These are phyloP conservation scores for Nidularia sp. DNA, from an alignment of 768 basidiomycete genomes.

Conservation along the genomic window DNA sequence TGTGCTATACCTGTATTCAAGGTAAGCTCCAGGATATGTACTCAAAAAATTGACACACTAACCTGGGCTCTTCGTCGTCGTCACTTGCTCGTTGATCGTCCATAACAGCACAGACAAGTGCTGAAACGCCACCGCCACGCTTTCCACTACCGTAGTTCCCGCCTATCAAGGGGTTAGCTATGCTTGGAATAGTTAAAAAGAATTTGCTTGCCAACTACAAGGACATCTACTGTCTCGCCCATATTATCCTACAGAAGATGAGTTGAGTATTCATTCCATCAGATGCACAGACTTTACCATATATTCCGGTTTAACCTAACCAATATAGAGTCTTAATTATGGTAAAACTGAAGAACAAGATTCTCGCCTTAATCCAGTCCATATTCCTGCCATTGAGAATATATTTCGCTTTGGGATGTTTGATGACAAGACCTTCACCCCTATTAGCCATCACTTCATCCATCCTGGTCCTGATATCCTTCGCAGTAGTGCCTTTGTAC, in stretches of 20 bases:
- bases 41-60: constrained; percentile 8
- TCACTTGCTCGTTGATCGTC: constrained; percentile 58
- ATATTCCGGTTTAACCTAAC: constrained; percentile 80
- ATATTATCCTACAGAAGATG: constrained; percentile 68
- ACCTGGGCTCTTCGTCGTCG: constrained; percentile 67
- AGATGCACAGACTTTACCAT: constrained; percentile 45
- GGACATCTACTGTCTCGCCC: constrained; percentile 88
- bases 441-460: constrained; percentile 78
- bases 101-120: constrained; percentile 85
- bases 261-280: not conserved
- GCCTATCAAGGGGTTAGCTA: constrained; percentile 32
- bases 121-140: constrained; percentile 86
- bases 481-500: constrained; percentile 69
- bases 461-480: constrained; percentile 79
- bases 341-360: not conserved
- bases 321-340: not conserved
- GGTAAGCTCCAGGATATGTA: constrained; percentile 1
- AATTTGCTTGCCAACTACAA: constrained; percentile 71
- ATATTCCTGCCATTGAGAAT: constrained; percentile 81
- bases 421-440: constrained; percentile 93
- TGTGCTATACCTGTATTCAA: constrained; percentile 61
- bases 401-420: constrained; percentile 79
- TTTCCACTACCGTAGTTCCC: constrained; percentile 87
- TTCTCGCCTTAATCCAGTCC: constrained; percentile 85
- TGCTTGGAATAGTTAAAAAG: not conserved